Percentiles rank a stretch among this genome's conserved stretches.
Evolutionary conservation across 169 alveolate genomes (phyloP).

Genomic region (Cryptosporidium ubiquitum): DNA sequence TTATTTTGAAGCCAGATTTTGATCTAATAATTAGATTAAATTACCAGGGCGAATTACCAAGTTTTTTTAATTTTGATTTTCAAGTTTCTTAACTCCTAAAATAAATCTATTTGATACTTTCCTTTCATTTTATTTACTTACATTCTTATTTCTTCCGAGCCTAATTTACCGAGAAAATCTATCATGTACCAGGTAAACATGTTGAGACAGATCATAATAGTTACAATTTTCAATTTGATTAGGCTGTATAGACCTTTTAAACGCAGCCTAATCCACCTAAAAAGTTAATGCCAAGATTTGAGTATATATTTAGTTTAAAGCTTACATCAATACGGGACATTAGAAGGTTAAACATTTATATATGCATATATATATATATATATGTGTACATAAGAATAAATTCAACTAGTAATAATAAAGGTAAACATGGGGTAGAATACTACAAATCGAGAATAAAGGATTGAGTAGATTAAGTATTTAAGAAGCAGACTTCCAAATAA

Average conservation of each 20-base stretch:
- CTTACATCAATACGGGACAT: background rate
- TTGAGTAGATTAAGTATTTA: background rate
- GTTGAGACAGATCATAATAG: background rate
- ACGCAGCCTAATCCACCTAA: no score
- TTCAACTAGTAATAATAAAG: background rate
- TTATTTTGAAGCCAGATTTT: background rate
- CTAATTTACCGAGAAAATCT: background rate
- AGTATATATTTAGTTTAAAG: no score
- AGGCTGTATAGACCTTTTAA: no score
- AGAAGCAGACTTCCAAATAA: slow-evolving; percentile 76
- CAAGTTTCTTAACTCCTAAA: background rate
- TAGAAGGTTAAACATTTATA: background rate
- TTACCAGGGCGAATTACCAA: background rate
- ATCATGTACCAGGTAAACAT: background rate
- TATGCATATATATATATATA: no score
- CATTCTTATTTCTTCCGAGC: background rate
- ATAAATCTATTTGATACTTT: background rate
- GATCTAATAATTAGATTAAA: background rate
- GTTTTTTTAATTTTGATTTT: background rate
- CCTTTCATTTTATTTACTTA: background rate
- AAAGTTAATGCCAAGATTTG: no score
- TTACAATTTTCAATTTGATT: no score
- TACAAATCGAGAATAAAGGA: background rate
- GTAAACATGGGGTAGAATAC: background rate
- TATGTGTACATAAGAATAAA: background rate